These are phyloP conservation scores for Trichosporon sp. DNA, from an alignment of 1,284 basidiomycete species.

Conservation along the genomic window DNA sequence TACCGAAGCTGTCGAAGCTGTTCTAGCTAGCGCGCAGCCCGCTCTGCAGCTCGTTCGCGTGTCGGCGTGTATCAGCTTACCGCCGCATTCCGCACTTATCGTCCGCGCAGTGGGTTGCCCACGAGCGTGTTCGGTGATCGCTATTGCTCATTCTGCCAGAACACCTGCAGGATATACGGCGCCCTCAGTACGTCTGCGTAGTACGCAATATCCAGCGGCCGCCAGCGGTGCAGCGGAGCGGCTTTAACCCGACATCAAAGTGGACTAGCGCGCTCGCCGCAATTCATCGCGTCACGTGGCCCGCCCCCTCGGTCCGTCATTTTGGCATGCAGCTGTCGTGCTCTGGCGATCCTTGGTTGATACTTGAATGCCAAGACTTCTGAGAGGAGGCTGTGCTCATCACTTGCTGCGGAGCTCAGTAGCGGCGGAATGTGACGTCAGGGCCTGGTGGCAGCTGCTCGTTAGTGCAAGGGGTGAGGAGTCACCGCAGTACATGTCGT, in stretches of 20 bases:
- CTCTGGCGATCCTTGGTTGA: background rate
- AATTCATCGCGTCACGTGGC: slow-evolving; percentile 1
- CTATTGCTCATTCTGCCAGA: background rate
- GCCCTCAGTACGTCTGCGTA: background rate
- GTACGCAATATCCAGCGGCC: background rate
- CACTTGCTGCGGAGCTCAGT: background rate
- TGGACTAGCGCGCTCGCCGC: background rate
- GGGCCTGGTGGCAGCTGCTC: background rate
- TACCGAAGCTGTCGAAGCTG: background rate
- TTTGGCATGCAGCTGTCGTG: background rate
- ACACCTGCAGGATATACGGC: background rate
- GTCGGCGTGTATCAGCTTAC: background rate
- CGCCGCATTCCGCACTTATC: background rate
- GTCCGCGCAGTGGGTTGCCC: background rate
- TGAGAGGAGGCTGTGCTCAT: slow-evolving; percentile 1
- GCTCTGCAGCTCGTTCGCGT: background rate
- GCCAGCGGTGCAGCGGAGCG: background rate
- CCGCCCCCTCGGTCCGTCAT: background rate
- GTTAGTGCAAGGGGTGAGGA: background rate
- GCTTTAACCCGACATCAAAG: background rate
- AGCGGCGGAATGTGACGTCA: slow-evolving; percentile 1
- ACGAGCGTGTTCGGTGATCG: background rate
- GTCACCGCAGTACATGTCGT: background rate
- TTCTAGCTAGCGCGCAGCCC: background rate
- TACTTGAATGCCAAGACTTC: background rate